Conservation (phyloP, 331 rosid genomes). For the Quercus tomentella region DNA sequence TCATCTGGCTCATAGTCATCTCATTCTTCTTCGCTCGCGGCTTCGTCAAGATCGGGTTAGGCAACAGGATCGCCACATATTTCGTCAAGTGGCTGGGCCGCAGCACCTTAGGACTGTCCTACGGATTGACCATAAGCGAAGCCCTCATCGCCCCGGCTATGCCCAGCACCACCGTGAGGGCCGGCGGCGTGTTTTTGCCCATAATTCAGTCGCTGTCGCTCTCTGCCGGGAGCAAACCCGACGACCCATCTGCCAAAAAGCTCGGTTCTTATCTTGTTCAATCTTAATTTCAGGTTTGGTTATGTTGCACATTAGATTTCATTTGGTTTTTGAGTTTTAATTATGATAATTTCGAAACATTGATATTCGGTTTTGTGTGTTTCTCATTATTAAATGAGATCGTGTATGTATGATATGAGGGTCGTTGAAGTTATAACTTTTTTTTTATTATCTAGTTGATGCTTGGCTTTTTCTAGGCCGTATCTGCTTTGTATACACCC, state of each 20-base stretch:
- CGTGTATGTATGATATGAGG: not conserved
- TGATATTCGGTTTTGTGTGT: no score
- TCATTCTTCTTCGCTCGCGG: constrained; percentile 99
- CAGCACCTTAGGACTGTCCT: constrained; percentile 82
- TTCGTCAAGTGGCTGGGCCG: constrained; percentile 89
- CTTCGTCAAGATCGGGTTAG: constrained; percentile 87
- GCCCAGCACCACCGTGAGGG: constrained; percentile 97
- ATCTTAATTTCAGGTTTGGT: constrained; percentile 80
- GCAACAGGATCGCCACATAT: constrained; percentile 85
- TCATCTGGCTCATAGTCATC: constrained; percentile 91
- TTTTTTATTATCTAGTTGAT: not conserved
- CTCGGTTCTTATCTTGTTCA: constrained; percentile 81
- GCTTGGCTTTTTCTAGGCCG: no score
- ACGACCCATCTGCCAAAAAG: constrained; percentile 51
- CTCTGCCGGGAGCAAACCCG: constrained; percentile 80
- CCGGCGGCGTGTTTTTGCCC: constrained; percentile 95
- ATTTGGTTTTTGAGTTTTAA: no score
- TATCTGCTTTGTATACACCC: no score
- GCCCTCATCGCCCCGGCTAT: constrained; percentile 91
- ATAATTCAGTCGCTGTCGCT: constrained; percentile 79
- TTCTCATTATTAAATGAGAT: not conserved
- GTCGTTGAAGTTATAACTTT: not conserved
- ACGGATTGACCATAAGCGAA: constrained; percentile 83
- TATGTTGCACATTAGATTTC: no score
- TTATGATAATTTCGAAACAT: no score